Base-by-base conservation (phyloP, 2,329 filamentous ascomycete species). In the Chaetomium globosum region DNA sequence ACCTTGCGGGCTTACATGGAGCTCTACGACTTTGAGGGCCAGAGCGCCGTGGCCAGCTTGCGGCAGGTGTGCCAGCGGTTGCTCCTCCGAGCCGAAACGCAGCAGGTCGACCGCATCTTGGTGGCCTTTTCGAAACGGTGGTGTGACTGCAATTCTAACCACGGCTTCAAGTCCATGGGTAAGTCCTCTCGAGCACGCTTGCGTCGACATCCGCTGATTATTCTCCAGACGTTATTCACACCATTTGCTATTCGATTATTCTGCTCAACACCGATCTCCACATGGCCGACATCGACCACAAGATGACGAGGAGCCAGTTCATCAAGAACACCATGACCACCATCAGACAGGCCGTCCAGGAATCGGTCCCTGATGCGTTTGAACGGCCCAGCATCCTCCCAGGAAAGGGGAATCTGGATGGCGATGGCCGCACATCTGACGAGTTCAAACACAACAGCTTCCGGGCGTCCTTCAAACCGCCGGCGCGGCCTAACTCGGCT, bases 271-370 rank as follows among this genome's bases (percentile, higher is more conserved):
- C 95, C 39, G 95, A 99, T 80, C 82, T 99, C 63, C 94, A 99
- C 74, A 78, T 98, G 73, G 95, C 94, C 65, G 93, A 98, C 74
- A 97, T 98, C 71, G 93, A 96, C 67, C 88, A 91, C 72, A 96
- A 96, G 80, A 99, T 99, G 95, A 98, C 94, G 1, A 87, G 91
- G 63, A 89, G 85, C 68, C 94, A 98, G 74, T 99, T 98, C 74
- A 86, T 99, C 74, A 96, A 96, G 78, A 99, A 99, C 75, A 97
- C 95, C 4, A 89, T 98, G 82, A 90, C 91, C 0, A 97, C 94
- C 0, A 91, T 99, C 68, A 87, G 86, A 65, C 88, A 92, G 57
- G 88, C 91, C 13, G 84, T 93, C 10, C 81, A 84, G 48, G 92
- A 96, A 71, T 87, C 88, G n/a, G 86, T 83, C 0, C 87, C 90